phyloP scores from a whole-genome alignment of 441 rosid genomes.

The Kokia cookei region DNA sequence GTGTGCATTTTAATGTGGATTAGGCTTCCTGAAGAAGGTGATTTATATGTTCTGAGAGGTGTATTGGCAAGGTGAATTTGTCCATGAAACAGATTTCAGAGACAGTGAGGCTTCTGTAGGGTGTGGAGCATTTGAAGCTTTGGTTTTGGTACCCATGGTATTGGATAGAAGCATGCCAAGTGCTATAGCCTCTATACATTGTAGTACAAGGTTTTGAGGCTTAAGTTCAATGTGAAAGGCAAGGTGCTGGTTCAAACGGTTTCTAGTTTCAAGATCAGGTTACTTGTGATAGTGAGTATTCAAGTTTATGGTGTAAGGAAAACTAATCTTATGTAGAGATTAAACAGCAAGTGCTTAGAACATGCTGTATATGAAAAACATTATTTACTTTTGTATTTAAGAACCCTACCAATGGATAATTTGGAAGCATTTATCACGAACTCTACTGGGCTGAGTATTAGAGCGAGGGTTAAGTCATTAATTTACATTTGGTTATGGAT shows the following conservation, averaged over 20 bases:
- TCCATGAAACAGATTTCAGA: slow-evolving; percentile 64
- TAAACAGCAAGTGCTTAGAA: slow-evolving; percentile 28
- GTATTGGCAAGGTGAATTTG: slow-evolving; percentile 38
- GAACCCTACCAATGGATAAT: slow-evolving; percentile 27
- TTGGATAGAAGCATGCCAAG: slow-evolving; percentile 31
- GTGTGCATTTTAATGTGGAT: slow-evolving; percentile 21
- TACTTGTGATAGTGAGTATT: background rate
- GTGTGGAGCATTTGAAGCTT: slow-evolving; percentile 42
- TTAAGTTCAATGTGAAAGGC: slow-evolving; percentile 14
- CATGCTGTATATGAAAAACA: slow-evolving; percentile 37
- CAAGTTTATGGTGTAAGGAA: slow-evolving; percentile 37
- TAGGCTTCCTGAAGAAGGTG: slow-evolving; percentile 26
- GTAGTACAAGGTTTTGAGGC: slow-evolving; percentile 22
- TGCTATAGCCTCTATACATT: slow-evolving; percentile 26
- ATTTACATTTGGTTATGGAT: slow-evolving; percentile 9
- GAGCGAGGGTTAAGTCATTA: slow-evolving; percentile 23
- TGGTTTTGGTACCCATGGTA: slow-evolving; percentile 19
- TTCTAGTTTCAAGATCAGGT: slow-evolving; percentile 20
- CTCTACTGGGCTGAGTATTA: slow-evolving; percentile 21
- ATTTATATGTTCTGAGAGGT: slow-evolving; percentile 29
- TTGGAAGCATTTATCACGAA: slow-evolving; percentile 26
- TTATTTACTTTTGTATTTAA: slow-evolving; percentile 24
- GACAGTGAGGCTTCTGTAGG: slow-evolving; percentile 50
- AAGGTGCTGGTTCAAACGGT: slow-evolving; percentile 18
- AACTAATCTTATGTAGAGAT: slow-evolving; percentile 19